A percentile compares a stretch with the other conserved stretches of the same genome.
Evolutionary conservation across 345 rosid genomes (phyloP).

Genomic region (Ceriops zippeliana): DNA sequence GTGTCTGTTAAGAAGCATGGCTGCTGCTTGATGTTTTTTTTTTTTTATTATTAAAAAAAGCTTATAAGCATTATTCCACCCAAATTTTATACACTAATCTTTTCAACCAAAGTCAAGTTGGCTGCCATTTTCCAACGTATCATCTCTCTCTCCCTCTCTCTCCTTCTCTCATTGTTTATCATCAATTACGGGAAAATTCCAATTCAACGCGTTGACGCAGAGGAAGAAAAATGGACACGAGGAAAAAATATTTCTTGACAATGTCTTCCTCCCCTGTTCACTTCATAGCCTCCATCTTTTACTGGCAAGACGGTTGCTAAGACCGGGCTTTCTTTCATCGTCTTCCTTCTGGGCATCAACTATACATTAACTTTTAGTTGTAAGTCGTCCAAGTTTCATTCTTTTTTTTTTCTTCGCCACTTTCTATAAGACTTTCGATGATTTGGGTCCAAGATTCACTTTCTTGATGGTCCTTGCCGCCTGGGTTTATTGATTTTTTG

Average conservation of each 20-base stretch:
- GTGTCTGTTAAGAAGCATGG: too few relatives aligned
- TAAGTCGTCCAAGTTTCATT: not conserved
- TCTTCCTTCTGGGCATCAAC: not conserved
- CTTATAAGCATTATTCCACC: too few relatives aligned
- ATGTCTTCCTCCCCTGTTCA: not conserved
- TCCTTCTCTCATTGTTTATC: too few relatives aligned
- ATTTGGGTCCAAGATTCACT: not conserved
- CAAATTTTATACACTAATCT: too few relatives aligned
- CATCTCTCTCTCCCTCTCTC: too few relatives aligned
- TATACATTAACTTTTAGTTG: not conserved
- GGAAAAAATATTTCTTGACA: not conserved
- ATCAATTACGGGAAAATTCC: not conserved
- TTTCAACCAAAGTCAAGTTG: too few relatives aligned
- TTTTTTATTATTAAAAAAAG: too few relatives aligned
- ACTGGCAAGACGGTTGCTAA: not conserved
- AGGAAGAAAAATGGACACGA: not conserved
- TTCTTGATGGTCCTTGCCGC: not conserved
- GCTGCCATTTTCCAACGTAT: too few relatives aligned
- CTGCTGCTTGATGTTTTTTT: too few relatives aligned
- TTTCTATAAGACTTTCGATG: not conserved
- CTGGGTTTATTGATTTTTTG: conserved; percentile 3
- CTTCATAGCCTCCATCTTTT: not conserved
- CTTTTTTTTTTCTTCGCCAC: not conserved
- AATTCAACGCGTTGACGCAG: not conserved
- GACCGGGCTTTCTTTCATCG: not conserved